These are phyloP conservation scores for Stagonosporopsis tanaceti DNA, from an alignment of 2,329 filamentous ascomycete genomes.

Conservation along the genomic window DNA sequence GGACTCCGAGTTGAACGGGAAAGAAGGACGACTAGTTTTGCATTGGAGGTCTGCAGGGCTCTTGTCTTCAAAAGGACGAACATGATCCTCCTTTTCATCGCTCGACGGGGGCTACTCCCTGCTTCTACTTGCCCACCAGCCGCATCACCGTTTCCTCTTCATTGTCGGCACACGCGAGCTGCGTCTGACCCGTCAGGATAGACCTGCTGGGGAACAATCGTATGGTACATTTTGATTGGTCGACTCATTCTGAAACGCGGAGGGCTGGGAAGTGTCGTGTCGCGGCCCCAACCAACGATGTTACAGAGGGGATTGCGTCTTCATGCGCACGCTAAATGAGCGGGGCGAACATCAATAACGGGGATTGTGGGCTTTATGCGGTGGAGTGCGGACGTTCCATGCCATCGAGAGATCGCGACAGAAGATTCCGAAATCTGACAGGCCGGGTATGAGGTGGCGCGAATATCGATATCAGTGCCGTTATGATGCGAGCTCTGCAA, in stretches of 20 bases:
- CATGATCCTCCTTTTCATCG: conserved; percentile 2
- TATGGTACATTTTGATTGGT: conserved; percentile 11
- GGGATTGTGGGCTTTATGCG: conserved; percentile 12
- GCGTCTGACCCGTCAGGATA: conserved; percentile 10
- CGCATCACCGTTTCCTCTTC: conserved; percentile 24
- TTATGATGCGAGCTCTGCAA: background rate
- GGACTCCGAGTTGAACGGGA: conserved; percentile 4
- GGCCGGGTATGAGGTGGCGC: background rate
- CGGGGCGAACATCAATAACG: conserved; percentile 1
- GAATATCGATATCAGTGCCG: background rate
- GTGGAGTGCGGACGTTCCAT: background rate
- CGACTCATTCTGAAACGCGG: conserved; percentile 11
- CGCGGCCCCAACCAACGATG: conserved; percentile 1
- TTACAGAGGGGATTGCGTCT: conserved; percentile 24
- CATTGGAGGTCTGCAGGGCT: conserved; percentile 1
- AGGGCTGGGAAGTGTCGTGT: conserved; percentile 3
- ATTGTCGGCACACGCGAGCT: conserved; percentile 7
- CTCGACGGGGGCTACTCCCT: background rate
- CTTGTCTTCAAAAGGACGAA: conserved; percentile 1
- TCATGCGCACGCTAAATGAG: conserved; percentile 21
- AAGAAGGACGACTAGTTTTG: conserved; percentile 1
- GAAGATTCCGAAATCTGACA: conserved; percentile 12
- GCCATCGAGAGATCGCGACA: conserved; percentile 5
- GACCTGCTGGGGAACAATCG: conserved; percentile 3
- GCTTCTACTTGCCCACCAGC: conserved; percentile 16